A percentile compares a stretch with the other conserved stretches of the same genome.
Conservation (phyloP, 257 asterid species). For the Solanum sejunctum region DNA sequence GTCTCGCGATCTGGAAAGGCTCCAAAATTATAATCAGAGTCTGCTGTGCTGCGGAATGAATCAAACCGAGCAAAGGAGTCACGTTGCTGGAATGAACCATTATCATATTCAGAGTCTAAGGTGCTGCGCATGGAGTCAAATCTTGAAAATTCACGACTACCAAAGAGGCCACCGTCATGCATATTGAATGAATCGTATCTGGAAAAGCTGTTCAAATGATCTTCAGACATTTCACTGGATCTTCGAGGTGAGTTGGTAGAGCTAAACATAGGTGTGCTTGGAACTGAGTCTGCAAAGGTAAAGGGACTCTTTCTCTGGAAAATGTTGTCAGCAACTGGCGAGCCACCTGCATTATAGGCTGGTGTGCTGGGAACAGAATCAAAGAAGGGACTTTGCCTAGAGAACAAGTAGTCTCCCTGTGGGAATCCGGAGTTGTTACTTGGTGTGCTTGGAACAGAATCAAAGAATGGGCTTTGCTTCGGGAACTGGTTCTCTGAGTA, state of each 20-base stretch:
- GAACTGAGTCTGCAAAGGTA: constrained; percentile 31
- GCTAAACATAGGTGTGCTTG: constrained; percentile 57
- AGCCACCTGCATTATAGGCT: constrained; percentile 18
- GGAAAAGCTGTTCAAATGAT: constrained; percentile 38
- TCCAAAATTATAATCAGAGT: constrained; percentile 59
- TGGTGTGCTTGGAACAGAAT: constrained; percentile 44
- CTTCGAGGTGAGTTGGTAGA: constrained; percentile 44
- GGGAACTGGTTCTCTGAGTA: constrained; percentile 16
- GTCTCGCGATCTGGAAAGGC: constrained; percentile 17
- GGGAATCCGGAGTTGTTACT: constrained; percentile 8
- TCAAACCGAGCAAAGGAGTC: constrained; percentile 54
- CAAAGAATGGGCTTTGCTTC: constrained; percentile 33
- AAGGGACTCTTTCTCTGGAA: constrained; percentile 30
- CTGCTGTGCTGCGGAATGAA: constrained; percentile 61
- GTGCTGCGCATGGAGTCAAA: constrained; percentile 58
- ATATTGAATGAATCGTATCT: constrained; percentile 73
- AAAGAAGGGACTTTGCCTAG: constrained; percentile 39
- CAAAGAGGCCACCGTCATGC: constrained; percentile 23
- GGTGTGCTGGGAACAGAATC: constrained; percentile 94
- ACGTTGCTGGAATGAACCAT: constrained; percentile 36
- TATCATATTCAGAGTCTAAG: constrained; percentile 61
- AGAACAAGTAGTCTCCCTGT: constrained; percentile 7
- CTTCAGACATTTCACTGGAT: constrained; percentile 28
- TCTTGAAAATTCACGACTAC: constrained; percentile 47
- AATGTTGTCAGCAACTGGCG: constrained; percentile 12